Evolutionary conservation across 75 land plant genomes (phyloP), one percentile per base, ranked within the genome.

Genomic region (Azolla pinnata): DNA sequence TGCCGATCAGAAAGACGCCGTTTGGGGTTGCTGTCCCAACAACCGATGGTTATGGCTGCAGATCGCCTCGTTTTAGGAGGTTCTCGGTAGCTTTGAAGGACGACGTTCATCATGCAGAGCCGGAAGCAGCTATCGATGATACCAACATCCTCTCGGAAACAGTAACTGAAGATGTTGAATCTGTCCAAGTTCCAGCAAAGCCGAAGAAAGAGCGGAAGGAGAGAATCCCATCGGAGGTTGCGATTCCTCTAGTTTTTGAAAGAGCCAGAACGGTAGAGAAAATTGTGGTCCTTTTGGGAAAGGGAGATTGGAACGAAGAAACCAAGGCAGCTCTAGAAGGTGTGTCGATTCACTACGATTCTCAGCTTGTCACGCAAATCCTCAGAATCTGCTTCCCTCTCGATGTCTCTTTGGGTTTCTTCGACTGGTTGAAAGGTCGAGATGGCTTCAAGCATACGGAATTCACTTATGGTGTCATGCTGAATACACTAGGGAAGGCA

Each of bases 321-420:
- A 24, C 29, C 12, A 24, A 52, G 54, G 27, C 24, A 27, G 2
- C 28, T 25, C 29, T 52, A 2, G 14, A 27, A 14, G 54, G 27
- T 21, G 9, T 52, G 4, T 52, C 54, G 3, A 2, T 52, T 29
- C 24, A 14, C 54, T 52, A 24, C 14, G 24, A 23, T 1, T 1
- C 29, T 27, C 54, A 52, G 14, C 4, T 52, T 1, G 14, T 52
- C 14, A 52, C 54, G 2, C 54, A 52, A 14, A 29, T 52, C 1
- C 54, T 52, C 54, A 52, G 54, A 52, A 29, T 27, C 27, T 1
- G 4, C 3, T 24, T 52, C 2, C 29, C 54, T 1, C 3, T 2
- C 28, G 54, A 52, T 52, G 29, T 52, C n/a, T 52, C 70, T 16
- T 50, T 61, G 70, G 24, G 56, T 9, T 67, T 67, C 31, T 67